Percentiles rank a stretch among this genome's conserved stretches.
Conservation (phyloP, 805 yeast species). For the Pichia nakasei region DNA sequence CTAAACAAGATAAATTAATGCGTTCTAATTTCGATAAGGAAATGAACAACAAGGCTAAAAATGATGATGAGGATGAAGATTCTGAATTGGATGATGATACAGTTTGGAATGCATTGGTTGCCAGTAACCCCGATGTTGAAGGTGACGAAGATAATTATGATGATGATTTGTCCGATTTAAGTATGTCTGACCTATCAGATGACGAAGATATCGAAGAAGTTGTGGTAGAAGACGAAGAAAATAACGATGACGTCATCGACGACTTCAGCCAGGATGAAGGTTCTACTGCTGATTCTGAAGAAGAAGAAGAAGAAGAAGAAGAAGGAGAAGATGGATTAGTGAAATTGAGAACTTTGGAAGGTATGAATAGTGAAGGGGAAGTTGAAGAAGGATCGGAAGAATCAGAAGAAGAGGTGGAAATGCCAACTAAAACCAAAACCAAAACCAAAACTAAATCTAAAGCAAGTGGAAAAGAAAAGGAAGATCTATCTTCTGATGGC, state of each 20-base stretch:
- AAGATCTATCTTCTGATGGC: slow-evolving; percentile 17
- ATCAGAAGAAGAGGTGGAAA: too few species aligned
- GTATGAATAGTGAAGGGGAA: slow-evolving; percentile 24
- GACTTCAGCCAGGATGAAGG: too few species aligned
- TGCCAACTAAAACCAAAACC: too few species aligned
- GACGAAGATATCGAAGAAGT: slow-evolving; percentile 29
- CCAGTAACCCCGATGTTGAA: slow-evolving; percentile 49
- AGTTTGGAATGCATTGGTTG: slow-evolving; percentile 53
- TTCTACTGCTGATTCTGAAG: slow-evolving; percentile 27
- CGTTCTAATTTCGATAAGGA: slow-evolving; percentile 35
- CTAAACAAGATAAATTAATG: slow-evolving; percentile 39
- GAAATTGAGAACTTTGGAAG: slow-evolving; percentile 15
- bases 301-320: slow-evolving; percentile 23
- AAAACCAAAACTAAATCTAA: too few species aligned
- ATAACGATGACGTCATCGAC: slow-evolving; percentile 13
- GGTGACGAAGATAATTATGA: slow-evolving; percentile 32
- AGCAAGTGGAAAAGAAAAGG: slow-evolving; percentile 8
- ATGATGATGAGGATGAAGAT: slow-evolving; percentile 29
- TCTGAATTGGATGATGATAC: slow-evolving; percentile 45
- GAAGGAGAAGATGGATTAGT: slow-evolving; percentile 26
- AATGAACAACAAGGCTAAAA: slow-evolving; percentile 36
- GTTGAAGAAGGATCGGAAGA: slow-evolving; percentile 10
- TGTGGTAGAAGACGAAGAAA: slow-evolving; percentile 24
- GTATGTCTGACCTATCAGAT: slow-evolving; percentile 29
- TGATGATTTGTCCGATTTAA: slow-evolving; percentile 31